Percentiles rank a stretch among this genome's conserved stretches.
Evolutionary conservation across 805 yeast species (phyloP).

Genomic region (Cyberlindnera nakhonratchasimensis): DNA sequence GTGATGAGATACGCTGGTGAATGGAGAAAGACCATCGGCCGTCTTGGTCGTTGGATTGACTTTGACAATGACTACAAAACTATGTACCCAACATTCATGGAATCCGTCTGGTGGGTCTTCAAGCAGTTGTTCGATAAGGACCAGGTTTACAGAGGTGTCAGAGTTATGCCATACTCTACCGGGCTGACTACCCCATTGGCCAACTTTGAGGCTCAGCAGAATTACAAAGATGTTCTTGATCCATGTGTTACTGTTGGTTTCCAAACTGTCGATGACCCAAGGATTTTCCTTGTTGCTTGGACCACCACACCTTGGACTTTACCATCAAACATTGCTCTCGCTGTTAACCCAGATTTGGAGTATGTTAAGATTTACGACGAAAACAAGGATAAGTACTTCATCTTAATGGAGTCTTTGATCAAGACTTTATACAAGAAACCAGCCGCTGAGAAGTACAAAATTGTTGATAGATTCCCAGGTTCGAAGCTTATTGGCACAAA

Average conservation of each 20-base stretch:
- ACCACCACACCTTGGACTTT: slow-evolving; percentile 99
- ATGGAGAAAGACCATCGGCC: slow-evolving; percentile 90
- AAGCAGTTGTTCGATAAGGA: slow-evolving; percentile 80
- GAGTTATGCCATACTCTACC: slow-evolving; percentile 99
- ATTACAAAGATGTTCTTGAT: slow-evolving; percentile 94
- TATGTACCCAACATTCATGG: slow-evolving; percentile 94
- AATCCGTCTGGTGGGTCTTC: slow-evolving; percentile 99
- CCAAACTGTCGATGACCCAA: slow-evolving; percentile 74
- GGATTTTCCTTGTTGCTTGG: slow-evolving; percentile 91
- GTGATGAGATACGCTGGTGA: slow-evolving; percentile 96
- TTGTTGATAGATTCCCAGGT: slow-evolving; percentile 80
- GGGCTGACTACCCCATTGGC: slow-evolving; percentile 96
- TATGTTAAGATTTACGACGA: slow-evolving; percentile 92
- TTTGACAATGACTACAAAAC: slow-evolving; percentile 98
- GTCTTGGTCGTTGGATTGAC: slow-evolving; percentile 99
- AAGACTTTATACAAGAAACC: slow-evolving; percentile 93
- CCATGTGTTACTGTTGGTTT: slow-evolving; percentile 95
- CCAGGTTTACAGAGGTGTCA: slow-evolving; percentile 88
- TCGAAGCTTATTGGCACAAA: slow-evolving; percentile 71
- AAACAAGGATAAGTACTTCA: slow-evolving; percentile 74
- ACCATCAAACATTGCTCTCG: slow-evolving; percentile 89
- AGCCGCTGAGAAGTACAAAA: slow-evolving; percentile 77
- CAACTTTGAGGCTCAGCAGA: slow-evolving; percentile 97
- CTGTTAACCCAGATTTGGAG: slow-evolving; percentile 88
- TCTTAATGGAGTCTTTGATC: slow-evolving; percentile 78